These are phyloP conservation scores for Wickerhamomyces rabaulensis DNA, from an alignment of 805 yeast genomes.

Conservation along the genomic window DNA sequence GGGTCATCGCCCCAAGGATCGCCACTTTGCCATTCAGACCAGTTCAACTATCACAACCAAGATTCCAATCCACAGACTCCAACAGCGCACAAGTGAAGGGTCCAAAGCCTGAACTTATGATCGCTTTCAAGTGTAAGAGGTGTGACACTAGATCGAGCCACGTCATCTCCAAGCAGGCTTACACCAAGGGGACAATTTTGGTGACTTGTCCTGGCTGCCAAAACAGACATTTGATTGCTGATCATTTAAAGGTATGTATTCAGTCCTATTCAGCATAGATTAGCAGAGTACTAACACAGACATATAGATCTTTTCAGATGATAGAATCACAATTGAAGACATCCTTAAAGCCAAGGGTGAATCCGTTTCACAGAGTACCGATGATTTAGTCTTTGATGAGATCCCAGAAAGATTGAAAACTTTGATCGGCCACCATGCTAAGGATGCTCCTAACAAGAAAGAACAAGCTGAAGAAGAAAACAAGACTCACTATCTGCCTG, in stretches of 20 bases:
- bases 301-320: constrained; percentile 69
- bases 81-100: constrained; percentile 32
- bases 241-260: constrained; percentile 55
- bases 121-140: constrained; percentile 88
- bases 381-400: constrained; percentile 67
- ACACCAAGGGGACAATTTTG: constrained; percentile 77
- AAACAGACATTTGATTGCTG: constrained; percentile 86
- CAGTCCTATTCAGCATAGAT: not conserved
- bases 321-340: constrained; percentile 72
- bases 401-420: constrained; percentile 51
- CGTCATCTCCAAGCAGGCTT: constrained; percentile 89
- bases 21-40: not conserved
- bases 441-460: constrained; percentile 52
- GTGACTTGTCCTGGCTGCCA: constrained; percentile 91
- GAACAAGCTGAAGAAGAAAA: not conserved
- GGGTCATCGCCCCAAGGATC: not conserved
- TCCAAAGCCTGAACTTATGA: constrained; percentile 76
- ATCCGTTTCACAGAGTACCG: constrained; percentile 53
- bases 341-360: constrained; percentile 75
- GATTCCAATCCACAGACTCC: constrained; percentile 14
- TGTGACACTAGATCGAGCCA: constrained; percentile 84
- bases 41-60: not conserved
- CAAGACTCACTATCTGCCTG: constrained; percentile 2
- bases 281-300: constrained; percentile 1
- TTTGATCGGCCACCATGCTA: constrained; percentile 60